phyloP scores from a whole-genome alignment of 176 grass and related monocot genomes.

The Tillandsia fasciculata region DNA sequence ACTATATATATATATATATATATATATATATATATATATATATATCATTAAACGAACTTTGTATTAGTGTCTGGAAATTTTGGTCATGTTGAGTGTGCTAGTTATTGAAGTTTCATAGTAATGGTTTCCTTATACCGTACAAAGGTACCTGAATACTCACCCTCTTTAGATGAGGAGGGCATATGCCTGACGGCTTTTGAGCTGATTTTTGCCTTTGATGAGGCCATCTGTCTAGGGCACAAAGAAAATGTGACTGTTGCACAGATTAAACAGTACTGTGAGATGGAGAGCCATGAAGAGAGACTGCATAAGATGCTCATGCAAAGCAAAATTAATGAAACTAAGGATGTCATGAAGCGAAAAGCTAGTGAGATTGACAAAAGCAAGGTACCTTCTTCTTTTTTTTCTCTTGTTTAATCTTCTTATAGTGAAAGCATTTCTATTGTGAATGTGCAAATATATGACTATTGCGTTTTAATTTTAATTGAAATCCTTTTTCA shows the following conservation, averaged over 20 bases:
- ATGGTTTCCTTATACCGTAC: conserved; percentile 42
- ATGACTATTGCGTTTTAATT: not conserved
- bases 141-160: conserved; percentile 81
- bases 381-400: conserved; percentile 48
- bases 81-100: too few species aligned
- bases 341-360: conserved; percentile 60
- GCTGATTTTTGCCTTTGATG: conserved; percentile 65
- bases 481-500: not conserved
- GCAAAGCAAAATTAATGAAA: conserved; percentile 86
- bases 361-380: conserved; percentile 86
- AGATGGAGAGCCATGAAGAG: conserved; percentile 90
- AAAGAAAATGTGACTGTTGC: conserved; percentile 80
- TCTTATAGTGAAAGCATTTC: not conserved
- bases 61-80: too few species aligned
- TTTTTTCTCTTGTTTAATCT: not conserved
- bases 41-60: too few species aligned
- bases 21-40: too few species aligned
- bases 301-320: conserved; percentile 58
- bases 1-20: too few species aligned
- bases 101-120: not conserved
- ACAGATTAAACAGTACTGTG: conserved; percentile 76
- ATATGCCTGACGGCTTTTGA: conserved; percentile 51
- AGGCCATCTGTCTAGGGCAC: conserved; percentile 80
- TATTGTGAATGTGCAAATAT: not conserved
- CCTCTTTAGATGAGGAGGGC: conserved; percentile 71